These are phyloP conservation scores for Wickerhamiella nectarea DNA, from an alignment of 805 yeast genomes.

Conservation along the genomic window DNA sequence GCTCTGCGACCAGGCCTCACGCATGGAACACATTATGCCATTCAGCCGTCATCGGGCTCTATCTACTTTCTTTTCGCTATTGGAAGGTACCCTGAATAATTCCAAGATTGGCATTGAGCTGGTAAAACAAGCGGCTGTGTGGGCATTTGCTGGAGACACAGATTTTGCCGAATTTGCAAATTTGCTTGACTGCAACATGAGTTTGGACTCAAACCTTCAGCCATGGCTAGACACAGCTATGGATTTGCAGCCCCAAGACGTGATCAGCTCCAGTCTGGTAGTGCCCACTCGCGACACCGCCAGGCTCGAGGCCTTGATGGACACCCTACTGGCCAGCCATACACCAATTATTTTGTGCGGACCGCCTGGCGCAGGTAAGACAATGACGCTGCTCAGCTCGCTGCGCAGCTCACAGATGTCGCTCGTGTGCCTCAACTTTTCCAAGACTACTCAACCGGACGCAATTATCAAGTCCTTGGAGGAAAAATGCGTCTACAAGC, in stretches of 20 bases:
- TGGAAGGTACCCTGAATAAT: too few relatives aligned
- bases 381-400: constrained; percentile 72
- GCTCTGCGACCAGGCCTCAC: constrained; percentile 22
- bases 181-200: constrained; percentile 32
- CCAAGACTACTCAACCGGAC: constrained; percentile 60
- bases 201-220: constrained; percentile 12
- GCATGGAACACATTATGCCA: constrained; percentile 40
- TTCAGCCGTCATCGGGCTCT: constrained; percentile 29
- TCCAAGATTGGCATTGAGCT: too few relatives aligned
- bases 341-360: constrained; percentile 68
- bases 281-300: constrained; percentile 71
- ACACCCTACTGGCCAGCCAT: constrained; percentile 41
- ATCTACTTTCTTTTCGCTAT: constrained; percentile 30
- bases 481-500: constrained; percentile 52
- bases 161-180: constrained; percentile 19
- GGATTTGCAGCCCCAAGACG: constrained; percentile 41
- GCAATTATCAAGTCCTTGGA: constrained; percentile 51
- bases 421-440: constrained; percentile 61
- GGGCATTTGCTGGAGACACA: constrained; percentile 58
- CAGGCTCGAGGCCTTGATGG: constrained; percentile 49
- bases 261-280: constrained; percentile 47
- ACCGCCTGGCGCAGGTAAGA: constrained; percentile 95
- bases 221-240: constrained; percentile 32
- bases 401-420: constrained; percentile 46
- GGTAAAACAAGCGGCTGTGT: constrained; percentile 29